A percentile compares a stretch with the other conserved stretches of the same genome.
phyloP scores from a whole-genome alignment of 768 basidiomycete genomes.

The Russula virescens region DNA sequence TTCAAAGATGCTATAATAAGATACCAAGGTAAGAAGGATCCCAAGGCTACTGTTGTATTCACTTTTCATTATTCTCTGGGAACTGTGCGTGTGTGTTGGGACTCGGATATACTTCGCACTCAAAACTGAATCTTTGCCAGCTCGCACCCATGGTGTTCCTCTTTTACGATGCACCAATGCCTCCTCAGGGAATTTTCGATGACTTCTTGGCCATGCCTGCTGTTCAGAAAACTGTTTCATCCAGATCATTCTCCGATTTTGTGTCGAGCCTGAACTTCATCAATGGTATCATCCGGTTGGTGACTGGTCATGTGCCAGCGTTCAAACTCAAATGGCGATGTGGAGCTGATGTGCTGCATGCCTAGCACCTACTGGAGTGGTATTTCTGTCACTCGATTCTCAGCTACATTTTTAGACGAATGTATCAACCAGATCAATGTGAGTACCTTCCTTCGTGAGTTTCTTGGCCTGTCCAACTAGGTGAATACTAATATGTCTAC shows the following conservation, averaged over 20 bases:
- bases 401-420: no score
- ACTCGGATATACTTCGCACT: no score
- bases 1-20: neutral
- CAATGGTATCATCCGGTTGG: no score
- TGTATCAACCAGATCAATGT: constrained; percentile 6
- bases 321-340: no score
- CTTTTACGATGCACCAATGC: constrained; percentile 20
- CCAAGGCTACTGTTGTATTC: neutral
- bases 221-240: neutral
- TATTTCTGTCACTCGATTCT: neutral
- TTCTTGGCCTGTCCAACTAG: neutral
- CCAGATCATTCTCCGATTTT: neutral
- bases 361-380: neutral
- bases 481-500: no score
- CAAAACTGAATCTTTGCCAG: no score
- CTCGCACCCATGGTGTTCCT: neutral
- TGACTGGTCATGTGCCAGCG: no score
- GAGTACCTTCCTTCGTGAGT: neutral
- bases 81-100: no score
- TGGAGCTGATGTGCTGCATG: no score
- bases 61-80: neutral
- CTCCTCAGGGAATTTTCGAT: no score
- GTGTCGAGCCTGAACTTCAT: no score
- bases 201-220: constrained; percentile 16
- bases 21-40: constrained; percentile 7